Evolutionary conservation across 495 filamentous ascomycete genomes (phyloP).

Genomic region (Hyaloscypha bicolor): DNA sequence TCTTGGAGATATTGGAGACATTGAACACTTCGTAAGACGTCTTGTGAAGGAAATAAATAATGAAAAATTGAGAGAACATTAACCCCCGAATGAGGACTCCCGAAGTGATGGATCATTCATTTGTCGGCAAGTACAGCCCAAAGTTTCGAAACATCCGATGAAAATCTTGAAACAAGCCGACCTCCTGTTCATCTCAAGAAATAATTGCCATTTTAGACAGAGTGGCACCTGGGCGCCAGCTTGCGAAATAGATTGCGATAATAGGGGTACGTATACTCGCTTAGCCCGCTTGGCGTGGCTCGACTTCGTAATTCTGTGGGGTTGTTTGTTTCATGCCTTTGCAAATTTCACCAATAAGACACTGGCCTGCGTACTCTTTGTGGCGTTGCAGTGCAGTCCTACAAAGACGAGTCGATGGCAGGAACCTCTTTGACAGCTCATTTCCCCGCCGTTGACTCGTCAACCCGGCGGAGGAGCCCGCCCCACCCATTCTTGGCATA

Average conservation of each 20-base stretch:
- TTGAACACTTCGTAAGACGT: no score
- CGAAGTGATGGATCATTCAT: no score
- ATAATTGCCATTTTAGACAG: background rate
- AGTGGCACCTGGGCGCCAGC: background rate
- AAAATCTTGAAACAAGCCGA: background rate
- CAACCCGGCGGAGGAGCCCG: background rate
- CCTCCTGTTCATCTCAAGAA: background rate
- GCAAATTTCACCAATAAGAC: background rate
- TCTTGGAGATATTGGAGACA: no score
- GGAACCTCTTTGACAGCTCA: background rate
- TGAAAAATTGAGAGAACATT: no score
- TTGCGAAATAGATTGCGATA: background rate
- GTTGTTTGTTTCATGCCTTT: background rate
- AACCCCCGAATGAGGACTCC: no score
- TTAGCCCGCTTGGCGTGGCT: background rate
- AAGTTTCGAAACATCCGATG: background rate
- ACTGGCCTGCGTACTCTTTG: background rate
- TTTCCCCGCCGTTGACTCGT: background rate
- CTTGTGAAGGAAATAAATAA: no score
- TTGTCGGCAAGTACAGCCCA: background rate
- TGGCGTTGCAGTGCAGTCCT: background rate
- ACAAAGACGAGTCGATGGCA: background rate
- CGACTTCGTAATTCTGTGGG: background rate
- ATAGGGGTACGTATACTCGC: background rate
- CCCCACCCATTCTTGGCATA: background rate